Conservation (phyloP, 768 basidiomycete species). For the Russula earlei region DNA sequence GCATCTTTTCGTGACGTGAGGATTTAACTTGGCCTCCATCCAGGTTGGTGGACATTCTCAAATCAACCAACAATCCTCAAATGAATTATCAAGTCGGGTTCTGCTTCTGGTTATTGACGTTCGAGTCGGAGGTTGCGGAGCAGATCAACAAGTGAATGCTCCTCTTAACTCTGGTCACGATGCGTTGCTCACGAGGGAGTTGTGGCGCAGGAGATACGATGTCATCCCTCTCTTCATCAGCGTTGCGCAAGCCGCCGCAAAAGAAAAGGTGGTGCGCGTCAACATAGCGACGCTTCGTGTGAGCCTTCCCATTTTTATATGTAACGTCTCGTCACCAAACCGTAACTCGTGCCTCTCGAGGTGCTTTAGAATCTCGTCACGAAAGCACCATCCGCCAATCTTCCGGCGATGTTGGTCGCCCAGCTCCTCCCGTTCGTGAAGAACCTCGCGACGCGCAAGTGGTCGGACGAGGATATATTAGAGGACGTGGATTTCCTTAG, state of each 20-base stretch:
- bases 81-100: slow-evolving; percentile 92
- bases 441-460: slow-evolving; percentile 76
- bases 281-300: slow-evolving; percentile 88
- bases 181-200: neutral
- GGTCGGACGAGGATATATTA: slow-evolving; percentile 89
- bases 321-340: neutral
- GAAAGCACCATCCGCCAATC: slow-evolving; percentile 79
- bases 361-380: slow-evolving; percentile 69
- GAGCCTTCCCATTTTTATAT: slow-evolving; percentile 12
- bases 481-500: slow-evolving; percentile 86
- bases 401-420: slow-evolving; percentile 87
- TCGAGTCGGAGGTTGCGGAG: slow-evolving; percentile 77
- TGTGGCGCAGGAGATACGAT: slow-evolving; percentile 69
- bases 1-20: neutral
- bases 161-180: neutral
- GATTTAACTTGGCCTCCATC: neutral
- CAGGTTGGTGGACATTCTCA: slow-evolving; percentile 78
- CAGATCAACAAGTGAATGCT: slow-evolving; percentile 71
- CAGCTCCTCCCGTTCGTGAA: slow-evolving; percentile 81
- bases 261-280: slow-evolving; percentile 95
- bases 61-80: slow-evolving; percentile 76
- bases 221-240: slow-evolving; percentile 77
- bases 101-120: slow-evolving; percentile 91
- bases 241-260: slow-evolving; percentile 81
- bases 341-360: neutral